Percentiles rank a stretch among this genome's conserved stretches.
Conservation (phyloP, 768 basidiomycete genomes). For the Pulveroboletus ravenelii region DNA sequence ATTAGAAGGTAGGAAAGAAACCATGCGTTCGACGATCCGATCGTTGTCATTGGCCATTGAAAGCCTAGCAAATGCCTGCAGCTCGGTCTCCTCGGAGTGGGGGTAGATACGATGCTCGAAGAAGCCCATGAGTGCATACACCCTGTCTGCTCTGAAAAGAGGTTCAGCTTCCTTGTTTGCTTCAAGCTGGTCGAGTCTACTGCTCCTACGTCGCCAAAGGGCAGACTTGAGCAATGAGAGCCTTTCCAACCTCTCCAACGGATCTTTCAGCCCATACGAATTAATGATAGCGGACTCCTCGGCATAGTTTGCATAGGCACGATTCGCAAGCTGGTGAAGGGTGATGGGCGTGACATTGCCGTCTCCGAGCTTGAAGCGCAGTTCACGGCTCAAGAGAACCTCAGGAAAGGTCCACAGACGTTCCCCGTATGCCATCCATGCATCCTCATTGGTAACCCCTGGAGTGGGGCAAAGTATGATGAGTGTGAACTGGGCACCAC, state of each 20-base stretch:
- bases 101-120: constrained; percentile 24
- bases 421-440: constrained; percentile 18
- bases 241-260: constrained; percentile 22
- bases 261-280: constrained; percentile 16
- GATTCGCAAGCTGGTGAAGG: constrained; percentile 22
- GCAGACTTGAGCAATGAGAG: constrained; percentile 19
- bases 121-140: constrained; percentile 26
- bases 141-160: constrained; percentile 15
- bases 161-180: background rate
- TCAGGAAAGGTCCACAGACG: constrained; percentile 25
- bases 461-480: constrained; percentile 12
- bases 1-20: constrained; percentile 15
- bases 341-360: constrained; percentile 13
- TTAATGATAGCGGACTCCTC: constrained; percentile 23
- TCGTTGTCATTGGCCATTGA: constrained; percentile 26
- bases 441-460: background rate
- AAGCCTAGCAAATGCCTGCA: constrained; percentile 20
- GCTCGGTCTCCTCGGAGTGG: constrained; percentile 10
- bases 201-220: constrained; percentile 20
- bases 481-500: constrained; percentile 20
- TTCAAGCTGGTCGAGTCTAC: background rate
- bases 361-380: constrained; percentile 13
- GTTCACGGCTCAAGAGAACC: constrained; percentile 18
- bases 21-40: constrained; percentile 19
- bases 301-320: constrained; percentile 12